Base-by-base conservation (phyloP, 2,329 filamentous ascomycete genomes). In the Arthroderma uncinatum region DNA sequence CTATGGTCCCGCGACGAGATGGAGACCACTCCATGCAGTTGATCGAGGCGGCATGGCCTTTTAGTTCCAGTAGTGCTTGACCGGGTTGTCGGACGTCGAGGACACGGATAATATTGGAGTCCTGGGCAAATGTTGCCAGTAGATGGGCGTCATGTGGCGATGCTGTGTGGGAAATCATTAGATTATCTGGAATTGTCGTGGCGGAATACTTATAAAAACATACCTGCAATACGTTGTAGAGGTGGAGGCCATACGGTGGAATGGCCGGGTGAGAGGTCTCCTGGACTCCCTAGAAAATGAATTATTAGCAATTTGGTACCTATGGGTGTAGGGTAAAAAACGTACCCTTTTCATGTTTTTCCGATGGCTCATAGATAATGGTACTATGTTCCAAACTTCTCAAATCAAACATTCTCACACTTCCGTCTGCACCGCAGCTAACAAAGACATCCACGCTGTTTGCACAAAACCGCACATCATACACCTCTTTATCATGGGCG, bases 401-500 rank as follows among this genome's bases (percentile, higher is more conserved):
- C 60, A 98, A 78, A 72, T 98, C 93, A 73, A 98, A 98, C 93
- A 98, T 98, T 65, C 93, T 84, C 25, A 98, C 93, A 70, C 92
- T 97, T 39, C 93, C 93, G 69, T 98, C 93, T 57, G 95, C 92
- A 54, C 93, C 93, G 70, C 93, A 98, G 71, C 89, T 95, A 33
- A 97, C 93, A 70, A 98, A 98, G 1, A 97, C 91, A 67, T 98
- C 93, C n/a, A 95, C 89, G 65, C 90, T 96, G 64, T 95, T 93
- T 53, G 93, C 93, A 74, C 93, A 98, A 74, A 98, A 98, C 19
- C 93, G 85, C 52, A 98, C 93, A 70, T 98, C 93, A 67, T 95
- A 98, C 4, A 98, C 93, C 73, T 98, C 93, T 73, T 97, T 97
- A 74, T 98, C 93, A 71, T 98, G 93, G 19, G 93, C 93, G 72